Base-by-base conservation (phyloP, 805 yeast species). In the Diddensiella transvaalensis region DNA sequence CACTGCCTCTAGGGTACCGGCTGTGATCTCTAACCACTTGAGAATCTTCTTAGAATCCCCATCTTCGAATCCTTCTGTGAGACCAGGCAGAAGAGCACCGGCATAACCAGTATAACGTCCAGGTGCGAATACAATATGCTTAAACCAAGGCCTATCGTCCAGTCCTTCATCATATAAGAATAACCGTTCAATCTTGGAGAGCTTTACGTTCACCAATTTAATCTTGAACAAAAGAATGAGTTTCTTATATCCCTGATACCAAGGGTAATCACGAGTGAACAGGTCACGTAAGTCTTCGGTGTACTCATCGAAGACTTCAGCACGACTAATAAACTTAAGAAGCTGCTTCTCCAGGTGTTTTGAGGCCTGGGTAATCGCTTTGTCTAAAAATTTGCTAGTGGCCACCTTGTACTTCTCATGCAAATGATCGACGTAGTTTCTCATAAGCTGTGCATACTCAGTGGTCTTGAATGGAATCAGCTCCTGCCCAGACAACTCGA, bases 181-280 rank as follows among this genome's bases (percentile, higher is more conserved):
- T 17, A 58, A 51, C 47, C 79, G 66, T 51, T 80, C 85, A 35
- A 74, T 65, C 40, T 55, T 62, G 48, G 62, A 63, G 41, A 77
- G 63, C 53, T 70, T 70, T 24, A 54, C 29, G 60, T 80, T 79
- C 35, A 69, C 62, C 3, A 51, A 48, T 44, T 54, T 50, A 44
- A 63, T 52, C 44, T 54, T 50, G 32, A 50, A 49, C 30, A 58
- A 48, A 6, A 62, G 50, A 39, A 47, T 32, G 22, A 60, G 38
- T 52, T 62, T 60, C 46, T 52, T 52, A 42, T 47, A 42, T 19
- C 50, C 43, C 39, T 75, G 71, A 69, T 83, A 87, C 89, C 96
- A 85, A 1, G 96, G 89, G 57, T 77, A 84, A 57, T 87, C 97
- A 38, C 74, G 68, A 0, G 73, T 65, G 47, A 82, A 77, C 29